Evolutionary conservation across 305 asterid genomes (phyloP), one percentile per base, ranked within the genome.

Genomic region (Ruellia speciosa): DNA sequence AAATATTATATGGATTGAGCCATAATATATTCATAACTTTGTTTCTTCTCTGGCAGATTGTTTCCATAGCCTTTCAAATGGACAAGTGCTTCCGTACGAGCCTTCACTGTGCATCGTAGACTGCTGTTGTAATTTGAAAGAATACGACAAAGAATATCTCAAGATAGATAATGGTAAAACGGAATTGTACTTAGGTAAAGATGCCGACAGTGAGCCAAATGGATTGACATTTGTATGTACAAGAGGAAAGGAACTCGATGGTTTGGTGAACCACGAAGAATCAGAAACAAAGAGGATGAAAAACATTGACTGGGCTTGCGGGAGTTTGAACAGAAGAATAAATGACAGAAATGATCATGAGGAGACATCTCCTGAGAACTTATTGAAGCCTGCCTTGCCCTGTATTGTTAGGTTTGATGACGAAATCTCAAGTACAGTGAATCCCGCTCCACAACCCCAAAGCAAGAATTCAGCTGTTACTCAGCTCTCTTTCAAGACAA

Each of bases 11-110:
- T 13, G 20, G 20, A 34, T 9, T 34, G 40, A 39, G 7, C 13
- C 45, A 3, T 39, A 24, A 24, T 24, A 1, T 24, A 24, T 2
- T 24, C 31, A 4, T 24, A 24, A 24, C 31, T 24, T 24, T 4
- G 5, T 39, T 39, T 39, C 45, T 45, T 66, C 16, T 65, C 66
- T 13, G 70, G 63, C 73, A 84, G 88, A 87, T 61, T 52, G 62
- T 56, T 68, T 67, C 55, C 82, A 24, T 24, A 24, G 4, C 31
- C 31, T 24, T 24, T 24, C 92, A 16, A 68, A 62, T 56, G 95
- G 85, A 64, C 86, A 88, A 75, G 79, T 81, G 66, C 73, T 79
- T 70, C 85, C 83, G 56, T 79, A 69, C 20, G 93, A 83, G 49
- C 69, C 85, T 61, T 75, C 31, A 24, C 31, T 24, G 31, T 24